These are phyloP conservation scores for Candolleomyces aberdarensis DNA, from an alignment of 768 basidiomycete species.

Conservation along the genomic window DNA sequence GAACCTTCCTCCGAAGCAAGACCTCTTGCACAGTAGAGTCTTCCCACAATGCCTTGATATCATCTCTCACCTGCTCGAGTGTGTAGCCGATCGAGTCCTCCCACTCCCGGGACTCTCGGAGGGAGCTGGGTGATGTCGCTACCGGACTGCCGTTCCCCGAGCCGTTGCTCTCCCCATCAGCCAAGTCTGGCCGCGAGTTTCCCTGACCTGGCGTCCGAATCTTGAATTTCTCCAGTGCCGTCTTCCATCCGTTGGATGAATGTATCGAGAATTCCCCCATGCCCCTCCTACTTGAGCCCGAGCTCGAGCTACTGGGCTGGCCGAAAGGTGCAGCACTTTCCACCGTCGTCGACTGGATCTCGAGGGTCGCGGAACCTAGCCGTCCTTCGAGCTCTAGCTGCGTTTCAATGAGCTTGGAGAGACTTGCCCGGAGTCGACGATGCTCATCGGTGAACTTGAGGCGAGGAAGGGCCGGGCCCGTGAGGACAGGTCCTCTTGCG, in stretches of 20 bases:
- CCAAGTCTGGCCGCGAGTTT: neutral
- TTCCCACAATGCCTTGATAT: conserved; percentile 68
- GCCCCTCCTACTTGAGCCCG: conserved; percentile 20
- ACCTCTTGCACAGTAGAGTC: conserved; percentile 63
- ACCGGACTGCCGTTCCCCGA: conserved; percentile 13
- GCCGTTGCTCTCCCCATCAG: conserved; percentile 3
- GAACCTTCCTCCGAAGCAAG: conserved; percentile 47
- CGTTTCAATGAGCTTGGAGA: conserved; percentile 54
- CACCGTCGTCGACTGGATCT: conserved; percentile 39
- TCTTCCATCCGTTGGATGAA: conserved; percentile 65
- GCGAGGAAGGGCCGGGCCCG: conserved; percentile 37
- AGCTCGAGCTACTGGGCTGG: neutral
- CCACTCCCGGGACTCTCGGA: conserved; percentile 28
- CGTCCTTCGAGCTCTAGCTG: conserved; percentile 57
- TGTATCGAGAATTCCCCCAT: conserved; percentile 56
- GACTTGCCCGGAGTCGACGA: conserved; percentile 52
- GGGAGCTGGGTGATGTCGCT: conserved; percentile 4
- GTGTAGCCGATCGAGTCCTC: conserved; percentile 58
- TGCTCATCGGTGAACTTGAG: conserved; percentile 62
- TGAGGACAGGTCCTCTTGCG: conserved; percentile 35
- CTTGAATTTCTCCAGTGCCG: conserved; percentile 55
- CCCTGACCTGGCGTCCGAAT: conserved; percentile 24
- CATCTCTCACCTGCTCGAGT: conserved; percentile 57
- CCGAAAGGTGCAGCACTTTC: conserved; percentile 44
- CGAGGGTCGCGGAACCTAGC: conserved; percentile 57